Base-by-base conservation (phyloP, 1,284 basidiomycete species). In the Cutaneotrichosporon daszewskae region DNA sequence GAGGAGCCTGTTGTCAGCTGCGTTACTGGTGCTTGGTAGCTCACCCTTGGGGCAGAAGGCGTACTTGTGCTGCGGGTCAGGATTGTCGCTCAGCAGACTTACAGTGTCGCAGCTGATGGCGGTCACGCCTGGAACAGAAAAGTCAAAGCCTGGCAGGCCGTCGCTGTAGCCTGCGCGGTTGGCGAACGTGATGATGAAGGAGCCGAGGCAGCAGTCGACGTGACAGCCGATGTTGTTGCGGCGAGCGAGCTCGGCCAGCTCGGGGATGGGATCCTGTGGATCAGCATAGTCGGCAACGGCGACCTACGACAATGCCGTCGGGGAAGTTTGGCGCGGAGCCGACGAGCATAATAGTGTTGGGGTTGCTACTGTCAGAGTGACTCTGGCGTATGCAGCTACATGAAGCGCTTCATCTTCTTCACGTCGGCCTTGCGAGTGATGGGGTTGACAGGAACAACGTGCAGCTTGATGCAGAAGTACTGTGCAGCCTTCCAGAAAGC, bases 401-500 rank as follows among this genome's bases (percentile, higher is more conserved):
- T 90, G 31, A 88, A 94, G 37, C 90, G 79, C 48, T 77, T 80
- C 45, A 97, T 84, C 23, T 76, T 77, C 53, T 79, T 81, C 32
- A 96, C 59, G 60, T 90, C 76, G 12, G 85, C 91, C 66, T 85
- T 81, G 19, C 94, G 82, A 10, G 89, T 90, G 20, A 75, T 66
- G 1, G 77, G 76, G 65, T 97, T 79, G n/a, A 97, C 84, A 0
- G 89, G 87, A 37, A 98, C 81, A 32, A 80, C 78, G 62, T 91
- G 89, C 2, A 95, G 75, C 73, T 94, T 96, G 75, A 97, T 82
- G n/a, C 81, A 80, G 60, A 98, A 81, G 72, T 96, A 97, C 22
- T 82, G 79, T 3, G 81, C 83, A 4, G 85, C 91, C 69, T 98
- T 98, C 75, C 89, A 84, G 64, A 98, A 98, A 1, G 94, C 94